Conservation (phyloP, 2,329 filamentous ascomycete genomes). For the Coniochaeta sp. region DNA sequence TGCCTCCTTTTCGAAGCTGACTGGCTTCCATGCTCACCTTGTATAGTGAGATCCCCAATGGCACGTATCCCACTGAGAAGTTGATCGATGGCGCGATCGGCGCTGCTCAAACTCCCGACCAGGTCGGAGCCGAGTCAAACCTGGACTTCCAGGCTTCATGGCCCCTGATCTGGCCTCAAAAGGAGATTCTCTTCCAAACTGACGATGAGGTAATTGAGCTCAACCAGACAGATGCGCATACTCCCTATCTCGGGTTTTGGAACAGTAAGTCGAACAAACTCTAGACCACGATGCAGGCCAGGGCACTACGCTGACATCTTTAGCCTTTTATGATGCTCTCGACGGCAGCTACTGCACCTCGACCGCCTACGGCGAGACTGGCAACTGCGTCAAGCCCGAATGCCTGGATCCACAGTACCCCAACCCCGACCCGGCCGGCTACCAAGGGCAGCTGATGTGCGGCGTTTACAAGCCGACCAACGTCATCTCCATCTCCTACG, state of each 20-base stretch:
- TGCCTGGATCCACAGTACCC: constrained; percentile 41
- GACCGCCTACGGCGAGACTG: constrained; percentile 38
- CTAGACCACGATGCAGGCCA: constrained; percentile 7
- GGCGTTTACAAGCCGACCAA: constrained; percentile 34
- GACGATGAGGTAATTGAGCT: constrained; percentile 14
- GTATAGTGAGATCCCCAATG: not conserved
- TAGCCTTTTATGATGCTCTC: constrained; percentile 38
- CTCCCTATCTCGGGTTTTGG: constrained; percentile 10
- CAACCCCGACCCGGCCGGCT: constrained; percentile 33
- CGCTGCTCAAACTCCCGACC: constrained; percentile 1
- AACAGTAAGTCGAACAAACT: constrained; percentile 14
- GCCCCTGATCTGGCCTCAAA: constrained; percentile 41
- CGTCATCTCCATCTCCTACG: constrained; percentile 44
- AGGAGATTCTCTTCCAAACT: constrained; percentile 16
- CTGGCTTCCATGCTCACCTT: not conserved
- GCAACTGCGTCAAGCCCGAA: constrained; percentile 26
- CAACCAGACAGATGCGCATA: constrained; percentile 5
- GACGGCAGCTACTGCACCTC: constrained; percentile 43
- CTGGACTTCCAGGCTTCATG: constrained; percentile 39
- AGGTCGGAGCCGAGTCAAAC: constrained; percentile 25
- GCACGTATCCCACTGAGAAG: constrained; percentile 1
- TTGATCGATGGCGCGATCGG: constrained; percentile 1
- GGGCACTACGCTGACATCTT: not conserved
- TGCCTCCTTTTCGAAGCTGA: not conserved
- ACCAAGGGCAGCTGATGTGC: constrained; percentile 33